Evolutionary conservation across 73 alveolate genomes (phyloP), one percentile per base, ranked within the genome.

Genomic region (Paramecium octaurelia): DNA sequence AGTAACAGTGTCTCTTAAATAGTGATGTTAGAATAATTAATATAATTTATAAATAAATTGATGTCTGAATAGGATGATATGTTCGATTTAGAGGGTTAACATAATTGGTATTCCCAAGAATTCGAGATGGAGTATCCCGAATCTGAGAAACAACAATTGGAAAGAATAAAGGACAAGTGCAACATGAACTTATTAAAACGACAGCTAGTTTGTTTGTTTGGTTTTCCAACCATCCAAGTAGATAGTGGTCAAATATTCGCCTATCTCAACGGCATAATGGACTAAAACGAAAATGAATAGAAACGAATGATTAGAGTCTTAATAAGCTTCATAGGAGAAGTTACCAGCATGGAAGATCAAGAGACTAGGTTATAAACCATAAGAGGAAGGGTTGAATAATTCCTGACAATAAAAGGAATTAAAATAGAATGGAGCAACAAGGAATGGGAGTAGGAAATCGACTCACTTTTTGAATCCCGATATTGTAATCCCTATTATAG

Each of bases 381-480:
- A 27, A 10, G 84, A 7, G n/a, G 11, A 4, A 27, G 84, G 29
- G 84, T 64, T 10, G 42, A 64, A 34, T 34, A 64, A 64, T 64
- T 64, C 46, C 21, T 64, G 9, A 16, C 46, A 11, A 27, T 64
- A 64, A 64, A 64, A 31, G 46, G 46, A 2, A 24, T 64, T 27
- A 34, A 34, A 34, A 64, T 64, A 23, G 50, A 64, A 12, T 64
- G 84, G 84, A 31, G 27, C 8, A n/a, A 64, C 29, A 31, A 27
- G 16, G 50, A 64, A 34, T 64, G 84, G 84, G 46, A 64, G 14
- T 27, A 64, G 5, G 84, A 64, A 64, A 34, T 64, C 10, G 84
- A 64, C 24, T 64, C 84, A 64, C 84, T 64, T 27, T 64, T 64
- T 64, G 84, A 64, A 64, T 31, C 84, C 21, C 42, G 84, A 64